Evolutionary conservation across 768 basidiomycete species (phyloP).

Genomic region (Pisolithus marmoratus): DNA sequence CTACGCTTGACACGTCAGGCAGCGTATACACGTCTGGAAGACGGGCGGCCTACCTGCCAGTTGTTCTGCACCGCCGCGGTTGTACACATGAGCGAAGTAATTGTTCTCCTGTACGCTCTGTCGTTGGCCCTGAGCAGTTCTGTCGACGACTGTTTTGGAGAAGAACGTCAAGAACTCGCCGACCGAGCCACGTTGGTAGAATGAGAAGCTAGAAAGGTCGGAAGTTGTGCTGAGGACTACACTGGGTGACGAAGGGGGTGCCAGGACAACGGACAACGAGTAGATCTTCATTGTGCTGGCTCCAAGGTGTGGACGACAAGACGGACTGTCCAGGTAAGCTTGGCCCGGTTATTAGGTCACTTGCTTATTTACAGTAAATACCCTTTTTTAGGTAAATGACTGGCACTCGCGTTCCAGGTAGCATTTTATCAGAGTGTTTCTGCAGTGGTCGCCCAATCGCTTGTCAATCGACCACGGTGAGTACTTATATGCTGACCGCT

Average conservation of each 20-base stretch:
- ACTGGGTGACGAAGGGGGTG: conserved; percentile 59
- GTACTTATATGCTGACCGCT: too few species aligned
- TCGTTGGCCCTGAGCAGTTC: conserved; percentile 81
- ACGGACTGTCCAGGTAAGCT: too few species aligned
- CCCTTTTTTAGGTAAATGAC: too few species aligned
- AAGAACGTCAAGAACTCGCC: conserved; percentile 94
- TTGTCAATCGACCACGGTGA: too few species aligned
- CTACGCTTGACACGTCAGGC: conserved; percentile 34
- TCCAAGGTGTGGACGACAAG: too few species aligned
- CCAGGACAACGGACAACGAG: conserved; percentile 67
- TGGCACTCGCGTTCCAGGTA: too few species aligned
- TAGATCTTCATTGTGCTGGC: conserved; percentile 77
- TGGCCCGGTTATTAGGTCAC: too few species aligned
- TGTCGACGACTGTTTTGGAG: conserved; percentile 85
- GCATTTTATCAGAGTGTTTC: too few species aligned
- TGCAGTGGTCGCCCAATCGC: too few species aligned
- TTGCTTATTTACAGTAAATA: too few species aligned
- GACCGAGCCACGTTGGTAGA: conserved; percentile 86
- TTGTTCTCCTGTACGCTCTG: conserved; percentile 93
- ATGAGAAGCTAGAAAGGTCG: conserved; percentile 88
- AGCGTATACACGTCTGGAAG: conserved; percentile 2
- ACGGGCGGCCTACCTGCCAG: conserved; percentile 63
- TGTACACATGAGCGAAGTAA: conserved; percentile 92
- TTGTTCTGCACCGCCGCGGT: conserved; percentile 79
- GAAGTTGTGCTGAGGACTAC: conserved; percentile 60